A percentile compares a stretch with the other conserved stretches of the same genome.
Evolutionary conservation across 768 basidiomycete genomes (phyloP).

Genomic region (Amanita polypyramis): DNA sequence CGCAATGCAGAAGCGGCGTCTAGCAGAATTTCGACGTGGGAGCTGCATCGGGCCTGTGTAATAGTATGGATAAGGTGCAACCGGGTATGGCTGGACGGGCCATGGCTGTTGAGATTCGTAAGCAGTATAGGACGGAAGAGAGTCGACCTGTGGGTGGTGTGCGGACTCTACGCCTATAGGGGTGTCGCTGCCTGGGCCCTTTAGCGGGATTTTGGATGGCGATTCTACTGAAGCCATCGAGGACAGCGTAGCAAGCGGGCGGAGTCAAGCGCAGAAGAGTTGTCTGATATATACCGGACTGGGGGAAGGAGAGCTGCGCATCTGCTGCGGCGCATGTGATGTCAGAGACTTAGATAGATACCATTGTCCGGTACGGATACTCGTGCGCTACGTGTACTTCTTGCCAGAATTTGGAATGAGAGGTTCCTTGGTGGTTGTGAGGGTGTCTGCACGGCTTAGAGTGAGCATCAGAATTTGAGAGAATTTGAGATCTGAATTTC

Average conservation of each 20-base stretch:
- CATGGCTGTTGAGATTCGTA: not conserved
- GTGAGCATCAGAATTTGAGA: too few species aligned
- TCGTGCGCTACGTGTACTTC: too few species aligned
- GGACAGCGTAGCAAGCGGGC: not conserved
- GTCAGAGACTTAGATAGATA: too few species aligned
- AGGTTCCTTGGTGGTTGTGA: too few species aligned
- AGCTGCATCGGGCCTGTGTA: not conserved
- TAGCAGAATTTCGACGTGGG: slow-evolving; percentile 9
- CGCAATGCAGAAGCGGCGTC: slow-evolving; percentile 15
- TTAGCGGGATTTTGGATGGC: not conserved
- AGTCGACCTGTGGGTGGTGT: not conserved
- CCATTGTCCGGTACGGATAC: too few species aligned
- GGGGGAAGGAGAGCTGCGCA: too few species aligned
- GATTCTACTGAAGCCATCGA: not conserved
- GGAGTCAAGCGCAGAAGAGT: not conserved
- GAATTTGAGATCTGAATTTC: too few species aligned
- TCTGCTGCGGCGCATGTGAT: too few species aligned
- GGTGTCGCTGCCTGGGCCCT: not conserved
- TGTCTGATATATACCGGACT: too few species aligned
- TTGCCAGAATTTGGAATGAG: too few species aligned
- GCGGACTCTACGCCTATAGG: not conserved
- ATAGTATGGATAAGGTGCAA: not conserved
- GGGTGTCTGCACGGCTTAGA: too few species aligned
- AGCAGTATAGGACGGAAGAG: not conserved
- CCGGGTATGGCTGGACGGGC: not conserved